Conservation (phyloP, 1,284 basidiomycete species). For the Cryptococcus jaspeensis region DNA sequence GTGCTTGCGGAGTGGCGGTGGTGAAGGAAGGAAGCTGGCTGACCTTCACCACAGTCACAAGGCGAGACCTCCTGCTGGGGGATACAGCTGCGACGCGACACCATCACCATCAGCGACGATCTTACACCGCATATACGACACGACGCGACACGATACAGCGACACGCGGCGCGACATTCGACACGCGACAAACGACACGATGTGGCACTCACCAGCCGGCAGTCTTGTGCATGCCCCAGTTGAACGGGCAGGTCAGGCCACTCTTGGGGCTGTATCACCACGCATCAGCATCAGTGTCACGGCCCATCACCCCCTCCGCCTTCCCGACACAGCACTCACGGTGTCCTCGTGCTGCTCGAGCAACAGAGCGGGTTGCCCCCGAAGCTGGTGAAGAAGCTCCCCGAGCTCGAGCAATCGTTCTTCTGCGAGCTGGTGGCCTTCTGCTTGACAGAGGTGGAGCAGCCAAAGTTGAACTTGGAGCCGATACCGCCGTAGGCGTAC, state of each 20-base stretch:
- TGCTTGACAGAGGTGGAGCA: slow-evolving; percentile 7
- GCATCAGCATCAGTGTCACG: not conserved
- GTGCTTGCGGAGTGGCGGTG: not conserved
- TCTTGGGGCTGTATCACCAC: slow-evolving; percentile 5
- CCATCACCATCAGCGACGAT: too few relatives aligned
- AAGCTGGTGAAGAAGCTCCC: slow-evolving; percentile 19
- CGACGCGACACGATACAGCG: too few relatives aligned
- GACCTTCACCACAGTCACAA: slow-evolving; percentile 44
- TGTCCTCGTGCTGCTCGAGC: slow-evolving; percentile 13
- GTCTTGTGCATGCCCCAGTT: slow-evolving; percentile 22
- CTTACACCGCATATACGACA: too few relatives aligned
- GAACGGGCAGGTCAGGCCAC: slow-evolving; percentile 18
- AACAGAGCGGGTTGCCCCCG: slow-evolving; percentile 12
- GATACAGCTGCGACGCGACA: slow-evolving; percentile 24
- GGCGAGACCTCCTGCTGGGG: slow-evolving; percentile 27
- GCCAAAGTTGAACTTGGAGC: slow-evolving; percentile 20
- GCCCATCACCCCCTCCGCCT: not conserved
- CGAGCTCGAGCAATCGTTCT: slow-evolving; percentile 11
- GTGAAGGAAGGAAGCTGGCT: not conserved
- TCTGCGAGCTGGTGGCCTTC: slow-evolving; percentile 5
- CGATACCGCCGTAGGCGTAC: slow-evolving; percentile 5
- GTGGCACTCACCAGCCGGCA: slow-evolving; percentile 17
- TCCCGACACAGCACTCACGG: slow-evolving; percentile 10
- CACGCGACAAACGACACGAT: not conserved
- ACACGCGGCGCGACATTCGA: too few relatives aligned